These are phyloP conservation scores for Metroxylon sagu DNA, from an alignment of 176 grass and related monocot species.

Conservation along the genomic window DNA sequence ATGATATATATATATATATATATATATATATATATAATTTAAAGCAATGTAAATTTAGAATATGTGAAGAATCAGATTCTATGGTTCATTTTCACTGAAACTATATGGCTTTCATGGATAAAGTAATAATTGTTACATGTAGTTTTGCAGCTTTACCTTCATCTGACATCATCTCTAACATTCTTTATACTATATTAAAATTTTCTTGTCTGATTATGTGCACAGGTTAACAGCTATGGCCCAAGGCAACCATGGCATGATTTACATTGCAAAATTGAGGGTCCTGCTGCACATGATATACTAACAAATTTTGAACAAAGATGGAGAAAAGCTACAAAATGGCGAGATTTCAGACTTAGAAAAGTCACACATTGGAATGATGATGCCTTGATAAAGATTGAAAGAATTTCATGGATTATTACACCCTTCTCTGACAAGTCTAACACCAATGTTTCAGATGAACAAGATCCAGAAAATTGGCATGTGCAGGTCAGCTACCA, in stretches of 20 bases:
- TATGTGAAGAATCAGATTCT: too few relatives aligned
- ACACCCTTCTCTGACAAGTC: conserved; percentile 37
- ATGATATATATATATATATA: too few relatives aligned
- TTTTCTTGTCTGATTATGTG: background rate
- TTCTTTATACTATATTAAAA: too few relatives aligned
- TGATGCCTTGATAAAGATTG: conserved; percentile 71
- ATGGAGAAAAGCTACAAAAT: conserved; percentile 85
- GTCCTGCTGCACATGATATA: conserved; percentile 81
- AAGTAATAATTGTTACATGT: too few relatives aligned
- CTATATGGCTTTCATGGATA: too few relatives aligned
- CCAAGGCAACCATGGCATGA: conserved; percentile 95
- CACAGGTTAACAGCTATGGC: conserved; percentile 41
- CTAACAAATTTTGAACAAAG: conserved; percentile 88
- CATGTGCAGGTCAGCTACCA: conserved; percentile 62
- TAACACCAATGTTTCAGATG: conserved; percentile 40
- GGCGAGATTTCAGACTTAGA: conserved; percentile 54
- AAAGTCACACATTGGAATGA: conserved; percentile 69
- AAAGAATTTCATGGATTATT: conserved; percentile 86
- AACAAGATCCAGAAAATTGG: conserved; percentile 79
- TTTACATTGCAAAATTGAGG: conserved; percentile 86
- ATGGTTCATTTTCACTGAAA: too few relatives aligned
- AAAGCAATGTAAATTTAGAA: too few relatives aligned
- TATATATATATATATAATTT: too few relatives aligned
- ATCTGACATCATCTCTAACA: too few relatives aligned
- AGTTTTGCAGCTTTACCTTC: too few relatives aligned